These are phyloP conservation scores for Blechomonas ayalai DNA, from an alignment of 208 protist genomes.

Conservation along the genomic window DNA sequence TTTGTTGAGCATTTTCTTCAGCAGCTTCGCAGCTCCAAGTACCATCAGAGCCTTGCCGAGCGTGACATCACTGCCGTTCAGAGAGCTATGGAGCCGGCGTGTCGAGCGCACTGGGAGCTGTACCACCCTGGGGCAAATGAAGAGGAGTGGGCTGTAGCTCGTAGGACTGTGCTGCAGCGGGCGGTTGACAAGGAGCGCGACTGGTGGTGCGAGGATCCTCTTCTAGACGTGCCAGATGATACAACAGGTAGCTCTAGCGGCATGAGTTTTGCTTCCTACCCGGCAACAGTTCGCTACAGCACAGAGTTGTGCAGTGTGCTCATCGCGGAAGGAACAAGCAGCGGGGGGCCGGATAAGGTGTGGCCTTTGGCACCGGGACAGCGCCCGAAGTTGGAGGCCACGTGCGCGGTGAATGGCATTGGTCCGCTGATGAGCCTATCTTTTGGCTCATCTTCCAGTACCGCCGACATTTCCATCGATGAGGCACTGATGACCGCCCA, in stretches of 20 bases:
- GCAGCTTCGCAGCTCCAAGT: conserved; percentile 23
- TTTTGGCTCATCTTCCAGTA: conserved; percentile 15
- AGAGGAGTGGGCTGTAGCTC: conserved; percentile 70
- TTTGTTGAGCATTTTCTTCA: conserved; percentile 30
- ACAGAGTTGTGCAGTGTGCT: conserved; percentile 54
- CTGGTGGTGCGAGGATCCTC: conserved; percentile 76
- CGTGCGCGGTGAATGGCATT: conserved; percentile 63
- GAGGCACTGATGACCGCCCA: conserved; percentile 44
- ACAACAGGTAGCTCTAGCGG: conserved; percentile 32
- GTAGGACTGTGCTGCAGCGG: conserved; percentile 43
- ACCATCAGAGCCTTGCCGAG: conserved; percentile 47
- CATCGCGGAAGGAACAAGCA: conserved; percentile 25
- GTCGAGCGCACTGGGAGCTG: conserved; percentile 63
- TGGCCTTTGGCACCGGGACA: background rate
- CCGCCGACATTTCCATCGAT: conserved; percentile 35
- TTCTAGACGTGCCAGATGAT: conserved; percentile 53
- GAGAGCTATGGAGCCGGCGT: conserved; percentile 39
- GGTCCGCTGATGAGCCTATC: conserved; percentile 44
- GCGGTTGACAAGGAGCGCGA: conserved; percentile 63
- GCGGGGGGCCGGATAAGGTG: too few species aligned
- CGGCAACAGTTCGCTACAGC: conserved; percentile 59
- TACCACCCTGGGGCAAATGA: conserved; percentile 64
- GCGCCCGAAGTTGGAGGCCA: conserved; percentile 14
- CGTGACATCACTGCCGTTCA: conserved; percentile 45
- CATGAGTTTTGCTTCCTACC: conserved; percentile 23